A percentile compares a stretch with the other conserved stretches of the same genome.
phyloP scores from a whole-genome alignment of 2,329 filamentous ascomycete species.

The Fusarium irregulare region DNA sequence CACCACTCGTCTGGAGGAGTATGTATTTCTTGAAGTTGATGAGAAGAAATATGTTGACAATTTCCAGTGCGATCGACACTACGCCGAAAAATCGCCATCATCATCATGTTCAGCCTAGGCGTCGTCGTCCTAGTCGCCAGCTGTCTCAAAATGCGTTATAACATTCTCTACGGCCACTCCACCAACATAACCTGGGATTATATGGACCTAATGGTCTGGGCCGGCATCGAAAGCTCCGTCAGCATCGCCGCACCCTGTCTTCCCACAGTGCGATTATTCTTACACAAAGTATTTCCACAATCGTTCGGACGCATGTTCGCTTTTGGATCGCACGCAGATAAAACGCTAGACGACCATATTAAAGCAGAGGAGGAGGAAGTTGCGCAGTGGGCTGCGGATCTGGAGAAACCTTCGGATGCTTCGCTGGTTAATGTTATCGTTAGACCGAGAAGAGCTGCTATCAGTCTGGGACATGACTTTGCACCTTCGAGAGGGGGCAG shows the following conservation, averaged over 20 bases:
- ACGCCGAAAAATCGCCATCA: slow-evolving; percentile 11
- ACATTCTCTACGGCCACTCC: slow-evolving; percentile 15
- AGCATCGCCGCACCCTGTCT: slow-evolving; percentile 16
- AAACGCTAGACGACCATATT: slow-evolving; percentile 7
- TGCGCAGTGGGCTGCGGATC: slow-evolving; percentile 9
- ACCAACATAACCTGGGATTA: slow-evolving; percentile 21
- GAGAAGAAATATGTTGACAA: background rate
- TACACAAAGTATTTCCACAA: slow-evolving; percentile 4
- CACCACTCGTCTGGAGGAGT: slow-evolving; percentile 23
- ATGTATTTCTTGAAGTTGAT: background rate
- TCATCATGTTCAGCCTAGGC: slow-evolving; percentile 19
- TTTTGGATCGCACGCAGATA: background rate
- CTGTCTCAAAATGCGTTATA: slow-evolving; percentile 26
- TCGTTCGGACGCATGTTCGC: slow-evolving; percentile 20
- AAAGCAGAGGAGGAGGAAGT: slow-evolving; percentile 19
- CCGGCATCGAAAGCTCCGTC: slow-evolving; percentile 15
- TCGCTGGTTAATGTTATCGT: background rate
- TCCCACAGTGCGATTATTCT: slow-evolving; percentile 3
- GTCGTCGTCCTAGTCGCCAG: slow-evolving; percentile 13
- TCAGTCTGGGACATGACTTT: background rate
- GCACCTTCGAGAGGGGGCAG: background rate
- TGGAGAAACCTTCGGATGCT: background rate
- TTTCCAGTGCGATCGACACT: slow-evolving; percentile 3
- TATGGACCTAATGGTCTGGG: slow-evolving; percentile 22
- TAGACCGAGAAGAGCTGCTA: slow-evolving; percentile 3